These are phyloP conservation scores for Microbotryum violaceum DNA, from an alignment of 1,284 basidiomycete genomes.

Conservation along the genomic window DNA sequence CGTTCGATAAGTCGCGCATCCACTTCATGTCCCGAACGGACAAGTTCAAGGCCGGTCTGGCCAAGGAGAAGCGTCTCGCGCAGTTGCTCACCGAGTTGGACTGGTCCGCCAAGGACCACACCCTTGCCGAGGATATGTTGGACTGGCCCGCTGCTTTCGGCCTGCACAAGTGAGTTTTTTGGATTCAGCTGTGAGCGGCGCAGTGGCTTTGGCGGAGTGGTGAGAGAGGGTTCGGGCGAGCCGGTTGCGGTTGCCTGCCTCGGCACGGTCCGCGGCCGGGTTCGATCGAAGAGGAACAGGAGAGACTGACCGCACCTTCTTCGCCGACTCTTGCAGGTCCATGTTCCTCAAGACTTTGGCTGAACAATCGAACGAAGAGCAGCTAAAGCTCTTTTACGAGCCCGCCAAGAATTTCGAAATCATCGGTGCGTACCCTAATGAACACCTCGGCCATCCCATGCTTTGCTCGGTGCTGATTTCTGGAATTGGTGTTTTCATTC, in stretches of 20 bases:
- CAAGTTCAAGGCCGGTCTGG: constrained; percentile 38
- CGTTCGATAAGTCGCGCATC: constrained; percentile 59
- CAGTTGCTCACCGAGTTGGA: constrained; percentile 38
- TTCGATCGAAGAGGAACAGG: too few relatives aligned
- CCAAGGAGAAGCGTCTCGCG: constrained; percentile 44
- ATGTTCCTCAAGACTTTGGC: constrained; percentile 15
- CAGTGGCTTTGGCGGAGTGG: too few relatives aligned
- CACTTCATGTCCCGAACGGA: constrained; percentile 39
- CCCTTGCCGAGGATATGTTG: constrained; percentile 39
- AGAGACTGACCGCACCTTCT: too few relatives aligned
- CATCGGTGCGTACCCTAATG: constrained; percentile 44
- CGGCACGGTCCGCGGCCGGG: too few relatives aligned
- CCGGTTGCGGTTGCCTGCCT: too few relatives aligned
- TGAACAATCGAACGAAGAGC: constrained; percentile 14
- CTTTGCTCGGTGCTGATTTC: too few relatives aligned
- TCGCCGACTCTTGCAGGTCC: neutral
- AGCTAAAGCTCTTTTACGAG: constrained; percentile 47
- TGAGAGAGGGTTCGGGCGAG: too few relatives aligned
- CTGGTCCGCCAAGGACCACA: constrained; percentile 28
- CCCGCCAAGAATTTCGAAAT: constrained; percentile 52
- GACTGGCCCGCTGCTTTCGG: constrained; percentile 30
- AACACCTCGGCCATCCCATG: constrained; percentile 43
- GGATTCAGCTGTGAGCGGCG: too few relatives aligned
- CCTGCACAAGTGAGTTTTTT: constrained; percentile 10
- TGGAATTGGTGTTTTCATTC: constrained; percentile 19